A percentile compares a stretch with the other conserved stretches of the same genome.
These are phyloP conservation scores for Fusarium sublunatum DNA, from an alignment of 2,329 filamentous ascomycete species.

Conservation along the genomic window DNA sequence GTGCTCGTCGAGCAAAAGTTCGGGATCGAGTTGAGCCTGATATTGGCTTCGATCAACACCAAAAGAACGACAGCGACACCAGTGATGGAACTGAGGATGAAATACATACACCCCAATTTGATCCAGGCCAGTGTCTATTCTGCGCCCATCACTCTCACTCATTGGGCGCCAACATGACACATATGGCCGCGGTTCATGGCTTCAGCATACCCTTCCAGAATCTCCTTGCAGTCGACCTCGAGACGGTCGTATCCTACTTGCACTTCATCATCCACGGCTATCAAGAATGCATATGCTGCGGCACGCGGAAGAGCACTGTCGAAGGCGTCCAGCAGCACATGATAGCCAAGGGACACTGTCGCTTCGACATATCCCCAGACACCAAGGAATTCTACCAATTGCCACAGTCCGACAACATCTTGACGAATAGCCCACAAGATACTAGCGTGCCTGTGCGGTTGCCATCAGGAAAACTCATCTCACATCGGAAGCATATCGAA, in stretches of 20 bases:
- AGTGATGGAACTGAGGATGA: not conserved
- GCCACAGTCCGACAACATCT: not conserved
- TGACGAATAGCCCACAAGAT: not conserved
- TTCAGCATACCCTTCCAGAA: slow-evolving; percentile 57
- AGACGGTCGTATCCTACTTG: slow-evolving; percentile 60
- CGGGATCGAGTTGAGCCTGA: accelerated
- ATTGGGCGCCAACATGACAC: slow-evolving; percentile 52
- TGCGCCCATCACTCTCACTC: not conserved
- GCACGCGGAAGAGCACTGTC: slow-evolving; percentile 54
- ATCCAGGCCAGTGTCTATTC: not conserved
- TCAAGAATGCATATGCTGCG: slow-evolving; percentile 63
- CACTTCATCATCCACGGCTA: slow-evolving; percentile 62
- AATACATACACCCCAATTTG: not conserved
- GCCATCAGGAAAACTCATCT: slow-evolving; percentile 1
- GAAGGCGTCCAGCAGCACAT: slow-evolving; percentile 64
- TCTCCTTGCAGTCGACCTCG: slow-evolving; percentile 57
- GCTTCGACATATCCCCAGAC: slow-evolving; percentile 55
- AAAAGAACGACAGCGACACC: accelerated
- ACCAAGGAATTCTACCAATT: slow-evolving; percentile 51
- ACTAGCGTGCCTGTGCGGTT: accelerated
- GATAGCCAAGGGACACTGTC: slow-evolving; percentile 61
- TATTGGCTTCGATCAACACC: not conserved
- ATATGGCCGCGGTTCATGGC: slow-evolving; percentile 63
- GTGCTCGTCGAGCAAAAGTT: not conserved
- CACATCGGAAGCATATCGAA: not conserved